These are phyloP conservation scores for Clitocybe nebularis DNA, from an alignment of 1,284 basidiomycete species.

Conservation along the genomic window DNA sequence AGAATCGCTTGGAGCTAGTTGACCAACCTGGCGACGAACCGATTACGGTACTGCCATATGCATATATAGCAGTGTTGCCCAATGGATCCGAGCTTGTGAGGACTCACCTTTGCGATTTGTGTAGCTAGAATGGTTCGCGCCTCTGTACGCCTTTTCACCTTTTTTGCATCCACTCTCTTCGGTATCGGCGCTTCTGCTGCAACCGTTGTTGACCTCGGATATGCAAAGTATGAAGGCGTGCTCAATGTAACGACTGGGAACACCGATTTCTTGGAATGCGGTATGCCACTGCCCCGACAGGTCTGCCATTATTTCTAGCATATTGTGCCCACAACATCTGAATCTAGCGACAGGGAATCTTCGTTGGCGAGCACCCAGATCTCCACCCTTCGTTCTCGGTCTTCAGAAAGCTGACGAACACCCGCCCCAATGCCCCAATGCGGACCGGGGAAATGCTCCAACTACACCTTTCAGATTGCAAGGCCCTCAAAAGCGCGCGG, in stretches of 20 bases:
- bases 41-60: too few species aligned
- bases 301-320: constrained; percentile 13
- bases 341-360: constrained; percentile 17
- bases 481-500: constrained; percentile 11
- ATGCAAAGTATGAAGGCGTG: constrained; percentile 29
- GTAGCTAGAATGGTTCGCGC: too few species aligned
- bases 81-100: too few species aligned
- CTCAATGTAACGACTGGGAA: constrained; percentile 23
- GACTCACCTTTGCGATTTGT: too few species aligned
- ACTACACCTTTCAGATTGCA: constrained; percentile 15
- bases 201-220: constrained; percentile 31
- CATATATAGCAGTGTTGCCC: too few species aligned
- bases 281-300: constrained; percentile 32
- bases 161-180: too few species aligned
- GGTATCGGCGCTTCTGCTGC: too few species aligned
- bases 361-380: constrained; percentile 27
- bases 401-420: constrained; percentile 23
- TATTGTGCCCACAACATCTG: background rate
- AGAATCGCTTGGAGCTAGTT: too few species aligned
- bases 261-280: constrained; percentile 32
- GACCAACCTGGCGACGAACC: too few species aligned
- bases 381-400: constrained; percentile 20
- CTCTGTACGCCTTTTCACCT: too few species aligned
- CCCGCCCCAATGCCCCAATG: constrained; percentile 23
- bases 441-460: constrained; percentile 13